A percentile compares a stretch with the other conserved stretches of the same genome.
Conservation (phyloP, 441 rosid genomes). For the Arabidopsis hybrid region DNA sequence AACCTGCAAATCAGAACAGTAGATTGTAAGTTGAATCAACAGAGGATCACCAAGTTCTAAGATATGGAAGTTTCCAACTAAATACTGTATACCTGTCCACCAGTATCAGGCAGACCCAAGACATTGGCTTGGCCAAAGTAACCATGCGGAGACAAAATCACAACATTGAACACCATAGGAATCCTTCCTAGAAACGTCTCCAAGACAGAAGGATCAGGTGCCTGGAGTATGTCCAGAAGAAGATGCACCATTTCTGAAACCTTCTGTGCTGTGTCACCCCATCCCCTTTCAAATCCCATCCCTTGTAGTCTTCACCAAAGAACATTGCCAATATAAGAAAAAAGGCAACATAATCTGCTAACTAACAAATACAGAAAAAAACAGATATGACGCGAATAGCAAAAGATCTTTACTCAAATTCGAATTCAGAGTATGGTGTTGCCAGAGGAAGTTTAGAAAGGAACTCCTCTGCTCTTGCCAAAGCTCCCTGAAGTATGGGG, state of each 20-base stretch:
- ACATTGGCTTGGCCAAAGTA: constrained; percentile 81
- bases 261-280: constrained; percentile 59
- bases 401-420: constrained; percentile 50
- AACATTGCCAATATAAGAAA: background rate
- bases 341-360: background rate
- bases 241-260: constrained; percentile 62
- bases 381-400: background rate
- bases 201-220: constrained; percentile 69
- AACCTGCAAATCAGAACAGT: constrained; percentile 41
- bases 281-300: constrained; percentile 67
- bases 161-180: constrained; percentile 69
- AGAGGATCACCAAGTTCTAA: background rate
- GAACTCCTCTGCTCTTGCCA: constrained; percentile 62
- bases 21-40: constrained; percentile 14
- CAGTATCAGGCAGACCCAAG: constrained; percentile 76
- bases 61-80: background rate
- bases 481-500: constrained; percentile 56
- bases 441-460: constrained; percentile 58
- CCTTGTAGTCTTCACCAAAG: constrained; percentile 56
- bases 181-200: constrained; percentile 69
- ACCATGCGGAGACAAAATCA: constrained; percentile 70
- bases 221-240: constrained; percentile 67
- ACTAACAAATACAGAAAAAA: background rate
- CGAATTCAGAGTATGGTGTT: constrained; percentile 61
- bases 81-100: constrained; percentile 56